Evolutionary conservation across 2,329 filamentous ascomycete genomes (phyloP).

Genomic region (Xylaria sp.): DNA sequence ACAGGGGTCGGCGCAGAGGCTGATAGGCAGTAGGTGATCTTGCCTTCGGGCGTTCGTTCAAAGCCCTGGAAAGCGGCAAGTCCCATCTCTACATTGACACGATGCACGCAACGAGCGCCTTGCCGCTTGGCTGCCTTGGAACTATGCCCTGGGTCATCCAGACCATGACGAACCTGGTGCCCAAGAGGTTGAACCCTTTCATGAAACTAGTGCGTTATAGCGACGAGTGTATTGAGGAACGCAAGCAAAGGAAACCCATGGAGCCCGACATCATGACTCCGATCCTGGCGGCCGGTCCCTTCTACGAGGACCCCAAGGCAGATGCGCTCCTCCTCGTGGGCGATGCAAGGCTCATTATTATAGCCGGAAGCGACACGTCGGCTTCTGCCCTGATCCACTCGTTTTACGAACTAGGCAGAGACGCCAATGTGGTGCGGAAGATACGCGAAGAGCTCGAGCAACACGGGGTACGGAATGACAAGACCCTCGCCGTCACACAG

Average conservation of each 20-base stretch:
- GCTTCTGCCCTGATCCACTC: slow-evolving; percentile 22
- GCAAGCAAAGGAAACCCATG: slow-evolving; percentile 16
- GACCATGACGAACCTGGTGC: slow-evolving; percentile 20
- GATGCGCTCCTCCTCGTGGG: slow-evolving; percentile 24
- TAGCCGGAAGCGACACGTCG: slow-evolving; percentile 29
- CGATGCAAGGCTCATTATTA: slow-evolving; percentile 26
- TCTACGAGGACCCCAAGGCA: slow-evolving; percentile 21
- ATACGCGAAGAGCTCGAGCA: slow-evolving; percentile 23
- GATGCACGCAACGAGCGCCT: slow-evolving; percentile 26
- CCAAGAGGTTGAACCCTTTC: slow-evolving; percentile 23
- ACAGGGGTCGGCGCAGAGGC: neutral
- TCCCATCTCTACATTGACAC: slow-evolving; percentile 29
- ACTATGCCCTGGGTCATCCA: slow-evolving; percentile 29
- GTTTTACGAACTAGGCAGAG: slow-evolving; percentile 23
- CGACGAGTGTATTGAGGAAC: slow-evolving; percentile 26
- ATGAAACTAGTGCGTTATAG: slow-evolving; percentile 25
- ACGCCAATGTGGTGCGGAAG: slow-evolving; percentile 2
- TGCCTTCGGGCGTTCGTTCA: slow-evolving; percentile 29
- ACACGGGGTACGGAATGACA: slow-evolving; percentile 20
- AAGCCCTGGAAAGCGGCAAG: slow-evolving; percentile 18
- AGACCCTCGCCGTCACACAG: slow-evolving; percentile 16
- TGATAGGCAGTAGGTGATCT: slow-evolving; percentile 25
- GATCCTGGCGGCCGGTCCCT: slow-evolving; percentile 25
- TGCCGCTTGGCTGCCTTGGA: slow-evolving; percentile 24
- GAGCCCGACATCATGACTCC: slow-evolving; percentile 29